These are phyloP conservation scores for Dryas drummondii DNA, from an alignment of 306 rosid species.

Conservation along the genomic window DNA sequence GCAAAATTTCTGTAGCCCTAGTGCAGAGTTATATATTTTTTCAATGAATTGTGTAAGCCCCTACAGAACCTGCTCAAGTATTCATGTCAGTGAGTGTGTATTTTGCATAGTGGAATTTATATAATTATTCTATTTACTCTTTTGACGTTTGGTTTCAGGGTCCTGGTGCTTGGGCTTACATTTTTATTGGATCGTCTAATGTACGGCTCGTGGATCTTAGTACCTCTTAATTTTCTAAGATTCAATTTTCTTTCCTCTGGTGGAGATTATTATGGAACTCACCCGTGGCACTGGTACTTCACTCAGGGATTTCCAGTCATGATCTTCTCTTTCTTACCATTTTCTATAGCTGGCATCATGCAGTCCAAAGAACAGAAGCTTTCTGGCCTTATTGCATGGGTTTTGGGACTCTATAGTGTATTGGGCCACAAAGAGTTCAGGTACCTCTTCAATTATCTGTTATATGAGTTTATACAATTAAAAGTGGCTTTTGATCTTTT, in stretches of 20 bases:
- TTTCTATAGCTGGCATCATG: constrained; percentile 69
- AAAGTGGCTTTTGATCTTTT: constrained; percentile 16
- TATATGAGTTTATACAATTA: constrained; percentile 10
- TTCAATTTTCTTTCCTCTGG: constrained; percentile 94
- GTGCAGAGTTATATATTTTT: not conserved
- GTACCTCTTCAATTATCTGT: constrained; percentile 32
- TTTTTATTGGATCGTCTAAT: constrained; percentile 68
- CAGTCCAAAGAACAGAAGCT: constrained; percentile 78
- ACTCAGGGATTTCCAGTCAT: constrained; percentile 87
- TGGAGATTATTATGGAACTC: constrained; percentile 98
- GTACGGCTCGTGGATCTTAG: constrained; percentile 84
- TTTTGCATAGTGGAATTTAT: constrained; percentile 7
- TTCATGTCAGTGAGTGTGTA: not conserved
- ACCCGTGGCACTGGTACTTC: constrained; percentile 98
- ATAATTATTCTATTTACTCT: constrained; percentile 14
- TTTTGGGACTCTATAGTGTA: constrained; percentile 70
- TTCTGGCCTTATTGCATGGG: constrained; percentile 82
- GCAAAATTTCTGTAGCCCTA: not conserved
- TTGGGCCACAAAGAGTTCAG: constrained; percentile 98
- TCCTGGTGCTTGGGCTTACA: constrained; percentile 67
- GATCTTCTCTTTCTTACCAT: constrained; percentile 77
- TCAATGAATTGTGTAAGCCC: not conserved
- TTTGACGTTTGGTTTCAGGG: constrained; percentile 47
- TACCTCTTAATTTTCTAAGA: constrained; percentile 83
- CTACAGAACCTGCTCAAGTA: not conserved